phyloP scores from a whole-genome alignment of 2,329 filamentous ascomycete genomes.

The Cercospora sesami region DNA sequence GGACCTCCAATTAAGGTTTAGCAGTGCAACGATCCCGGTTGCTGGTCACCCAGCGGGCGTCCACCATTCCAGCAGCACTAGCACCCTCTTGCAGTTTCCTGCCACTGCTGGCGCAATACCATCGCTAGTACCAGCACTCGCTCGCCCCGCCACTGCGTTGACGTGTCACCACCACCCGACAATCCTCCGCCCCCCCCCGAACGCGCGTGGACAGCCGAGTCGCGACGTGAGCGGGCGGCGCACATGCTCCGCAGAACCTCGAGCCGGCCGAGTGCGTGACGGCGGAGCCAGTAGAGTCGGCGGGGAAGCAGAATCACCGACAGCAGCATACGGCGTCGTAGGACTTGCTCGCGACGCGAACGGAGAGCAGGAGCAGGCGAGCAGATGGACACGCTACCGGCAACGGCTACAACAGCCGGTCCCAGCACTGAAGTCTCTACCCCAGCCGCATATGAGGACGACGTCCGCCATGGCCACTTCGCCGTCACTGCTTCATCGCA shows the following conservation, averaged over 20 bases:
- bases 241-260: constrained; percentile 4
- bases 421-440: constrained; percentile 28
- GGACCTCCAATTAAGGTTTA: not conserved
- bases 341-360: constrained; percentile 5
- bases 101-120: not conserved
- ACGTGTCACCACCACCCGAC: not conserved
- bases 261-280: constrained; percentile 1
- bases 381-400: constrained; percentile 13
- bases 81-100: not conserved
- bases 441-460: constrained; percentile 31
- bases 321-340: not conserved
- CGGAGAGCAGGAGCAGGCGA: not conserved
- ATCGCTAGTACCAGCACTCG: not conserved
- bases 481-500: constrained; percentile 32
- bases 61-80: not conserved
- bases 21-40: not conserved
- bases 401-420: constrained; percentile 20
- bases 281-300: not conserved
- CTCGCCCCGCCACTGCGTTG: not conserved
- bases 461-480: constrained; percentile 30
- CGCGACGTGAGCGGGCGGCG: not conserved
- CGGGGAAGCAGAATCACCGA: not conserved
- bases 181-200: not conserved
- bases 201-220: not conserved
- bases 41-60: not conserved